phyloP scores from a whole-genome alignment of 2,329 filamentous ascomycete species.

The Orbilia quercus region DNA sequence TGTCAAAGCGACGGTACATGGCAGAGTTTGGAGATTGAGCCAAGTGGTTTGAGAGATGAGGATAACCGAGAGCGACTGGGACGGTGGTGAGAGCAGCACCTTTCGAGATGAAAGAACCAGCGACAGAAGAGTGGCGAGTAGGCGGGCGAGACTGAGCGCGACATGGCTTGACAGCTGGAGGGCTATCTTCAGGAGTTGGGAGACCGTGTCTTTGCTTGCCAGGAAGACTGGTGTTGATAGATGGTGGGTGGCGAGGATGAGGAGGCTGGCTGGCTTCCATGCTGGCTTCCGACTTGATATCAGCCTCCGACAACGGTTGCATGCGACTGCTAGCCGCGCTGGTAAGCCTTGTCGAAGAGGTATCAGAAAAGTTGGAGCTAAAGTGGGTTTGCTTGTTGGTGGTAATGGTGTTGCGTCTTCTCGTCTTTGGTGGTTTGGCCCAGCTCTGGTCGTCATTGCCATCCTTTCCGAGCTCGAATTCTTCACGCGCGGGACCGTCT shows the following conservation, averaged over 20 bases:
- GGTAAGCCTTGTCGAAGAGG: constrained; percentile 44
- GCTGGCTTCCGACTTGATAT: constrained; percentile 55
- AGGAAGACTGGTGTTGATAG: constrained; percentile 52
- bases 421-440: constrained; percentile 51
- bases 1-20: constrained; percentile 84
- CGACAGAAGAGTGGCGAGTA: constrained; percentile 34
- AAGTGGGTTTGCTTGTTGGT: constrained; percentile 49
- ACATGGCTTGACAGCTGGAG: constrained; percentile 50
- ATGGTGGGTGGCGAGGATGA: constrained; percentile 48
- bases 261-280: constrained; percentile 34
- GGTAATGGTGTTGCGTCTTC: constrained; percentile 52
- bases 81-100: constrained; percentile 38
- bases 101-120: constrained; percentile 39
- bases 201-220: constrained; percentile 48
- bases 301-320: constrained; percentile 50
- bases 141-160: constrained; percentile 50
- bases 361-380: constrained; percentile 54
- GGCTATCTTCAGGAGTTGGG: constrained; percentile 50
- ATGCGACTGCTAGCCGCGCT: constrained; percentile 52
- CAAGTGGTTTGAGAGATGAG: constrained; percentile 57
- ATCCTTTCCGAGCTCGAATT: constrained; percentile 52
- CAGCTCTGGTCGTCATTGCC: constrained; percentile 55
- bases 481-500: constrained; percentile 36
- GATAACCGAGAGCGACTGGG: constrained; percentile 56
- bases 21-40: constrained; percentile 64